Conservation (phyloP, 768 basidiomycete genomes). For the Psilocybe cyanescens region DNA sequence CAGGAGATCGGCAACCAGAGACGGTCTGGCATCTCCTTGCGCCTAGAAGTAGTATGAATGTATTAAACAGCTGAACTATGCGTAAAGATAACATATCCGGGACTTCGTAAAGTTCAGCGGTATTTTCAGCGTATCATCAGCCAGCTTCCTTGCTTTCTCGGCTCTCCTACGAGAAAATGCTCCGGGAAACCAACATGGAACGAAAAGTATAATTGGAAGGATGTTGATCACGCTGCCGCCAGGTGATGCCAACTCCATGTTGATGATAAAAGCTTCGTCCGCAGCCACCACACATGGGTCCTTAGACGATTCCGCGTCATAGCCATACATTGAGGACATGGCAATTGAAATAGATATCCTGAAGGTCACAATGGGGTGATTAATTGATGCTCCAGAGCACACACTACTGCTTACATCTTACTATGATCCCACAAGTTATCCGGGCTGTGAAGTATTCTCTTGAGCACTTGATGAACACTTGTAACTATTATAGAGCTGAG, state of each 20-base stretch:
- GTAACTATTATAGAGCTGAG: constrained; percentile 17
- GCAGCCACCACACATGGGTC: constrained; percentile 17
- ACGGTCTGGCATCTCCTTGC: not conserved
- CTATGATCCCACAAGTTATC: constrained; percentile 14
- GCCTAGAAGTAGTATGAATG: not conserved
- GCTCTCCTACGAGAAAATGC: constrained; percentile 6
- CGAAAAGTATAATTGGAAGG: constrained; percentile 15
- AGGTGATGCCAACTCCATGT: not conserved
- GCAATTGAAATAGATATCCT: constrained; percentile 21
- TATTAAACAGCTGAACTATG: too few species aligned
- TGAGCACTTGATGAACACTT: constrained; percentile 15
- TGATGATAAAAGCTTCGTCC: constrained; percentile 8
- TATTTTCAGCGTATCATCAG: constrained; percentile 3
- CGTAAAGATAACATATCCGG: not conserved
- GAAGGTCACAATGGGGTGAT: not conserved
- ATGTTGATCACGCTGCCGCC: constrained; percentile 13
- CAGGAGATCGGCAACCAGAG: not conserved
- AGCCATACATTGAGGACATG: constrained; percentile 21
- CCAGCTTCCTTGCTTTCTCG: not conserved
- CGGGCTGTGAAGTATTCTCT: constrained; percentile 9
- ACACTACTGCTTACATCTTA: constrained; percentile 2
- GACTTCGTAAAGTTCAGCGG: constrained; percentile 14
- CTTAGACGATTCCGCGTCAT: constrained; percentile 13
- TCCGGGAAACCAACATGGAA: constrained; percentile 21
- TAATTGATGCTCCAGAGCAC: not conserved